Base-by-base conservation (phyloP, 2,329 filamentous ascomycete genomes). In the Alternaria sp. region DNA sequence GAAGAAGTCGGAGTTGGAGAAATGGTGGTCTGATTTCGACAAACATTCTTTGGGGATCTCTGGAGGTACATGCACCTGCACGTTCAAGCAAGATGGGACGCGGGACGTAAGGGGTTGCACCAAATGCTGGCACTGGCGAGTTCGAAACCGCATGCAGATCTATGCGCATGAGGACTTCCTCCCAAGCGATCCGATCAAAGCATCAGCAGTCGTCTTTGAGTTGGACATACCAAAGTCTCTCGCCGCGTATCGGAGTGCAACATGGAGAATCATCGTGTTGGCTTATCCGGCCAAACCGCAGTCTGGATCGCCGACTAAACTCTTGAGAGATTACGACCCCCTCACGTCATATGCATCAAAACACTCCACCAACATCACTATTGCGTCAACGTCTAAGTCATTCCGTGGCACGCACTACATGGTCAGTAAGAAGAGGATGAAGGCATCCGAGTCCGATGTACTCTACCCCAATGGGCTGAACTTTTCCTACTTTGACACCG, bases 171-270 rank as follows among this genome's bases (percentile, higher is more conserved):
- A 88, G 63, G 77, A 82, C 44, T 82, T 80, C 2, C 75, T 88
- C 1, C 85, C 86, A 2, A 28, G 49, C 0, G 52, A 78, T 4
- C 5, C 54, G 0, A 52, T 67, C 3, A 62, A 79, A 27, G 74
- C 74, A 28, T 79, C 81, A 18, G 75, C 75, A 0, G 72, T 85
- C 0, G 60, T 87, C 2, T 86, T 88, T 50, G 86, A 88, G 63
- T 74, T 88, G 3, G 56, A 51, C 1, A 73, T 78, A 22, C 85
- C 86, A 0, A 45, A 57, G 2, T 74, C 71, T 12, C 78, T 86
- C 16, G 70, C 73, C 2, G 70, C 72, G 1, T 89, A 87, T 71
- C 80, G 86, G 7, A 78, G 85, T 54, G 73, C 78, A 6, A 85
- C 83, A 0, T 87, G 83, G 83, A 72, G 62, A 14, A 80, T 86